Base-by-base conservation (phyloP, 1,284 basidiomycete species). In the Tylopilus orsonianus region DNA sequence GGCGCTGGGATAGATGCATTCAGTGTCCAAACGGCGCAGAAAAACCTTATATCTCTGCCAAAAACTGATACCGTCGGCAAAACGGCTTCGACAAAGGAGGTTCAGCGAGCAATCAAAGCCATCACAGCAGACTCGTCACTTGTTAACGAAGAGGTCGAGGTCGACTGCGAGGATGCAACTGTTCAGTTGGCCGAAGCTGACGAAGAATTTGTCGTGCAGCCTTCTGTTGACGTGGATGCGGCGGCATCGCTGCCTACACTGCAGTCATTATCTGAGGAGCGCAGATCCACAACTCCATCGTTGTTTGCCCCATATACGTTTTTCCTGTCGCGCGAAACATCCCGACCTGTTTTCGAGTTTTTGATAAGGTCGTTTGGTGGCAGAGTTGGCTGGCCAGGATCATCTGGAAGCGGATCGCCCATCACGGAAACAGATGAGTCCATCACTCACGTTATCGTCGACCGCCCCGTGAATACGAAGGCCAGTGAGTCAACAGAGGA, bases 361-460 rank as follows among this genome's bases (percentile, higher is more conserved):
- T 76, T 97, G 56, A 80, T 98, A 44, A 88, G 93, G 27, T 87
- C 92, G 7, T 93, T 94, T 68, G 96, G 96, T 47, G 92, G 91
- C 27, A 81, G 84, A 44, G 82, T 95, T 50, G 93, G 93, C 27
- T 97, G 94, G 94, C 80, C 87, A n/a, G 69, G 81, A 40, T 85
- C 90, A 1, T 86, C 90, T 19, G 94, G 94, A 32, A 78, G 81
- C 49, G 92, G 93, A 19, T 94, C 92, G 8, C 87, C 90, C 0
- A 78, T 90, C 61, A 75, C 81, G 34, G 85, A 88, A 64, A 69
- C 70, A 34, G 88, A 90, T 59, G 80, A 85, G 46, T 80, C 83
- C 22, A 96, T 99, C 64, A 99, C 97, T 5, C 97, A 99, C 71
- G 87, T 98, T 56, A 86, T 99, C 56, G 87, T 97, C 58, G 97